phyloP scores from a whole-genome alignment of 371 early-diverging fungal genomes.

The Mucor plumbeus region DNA sequence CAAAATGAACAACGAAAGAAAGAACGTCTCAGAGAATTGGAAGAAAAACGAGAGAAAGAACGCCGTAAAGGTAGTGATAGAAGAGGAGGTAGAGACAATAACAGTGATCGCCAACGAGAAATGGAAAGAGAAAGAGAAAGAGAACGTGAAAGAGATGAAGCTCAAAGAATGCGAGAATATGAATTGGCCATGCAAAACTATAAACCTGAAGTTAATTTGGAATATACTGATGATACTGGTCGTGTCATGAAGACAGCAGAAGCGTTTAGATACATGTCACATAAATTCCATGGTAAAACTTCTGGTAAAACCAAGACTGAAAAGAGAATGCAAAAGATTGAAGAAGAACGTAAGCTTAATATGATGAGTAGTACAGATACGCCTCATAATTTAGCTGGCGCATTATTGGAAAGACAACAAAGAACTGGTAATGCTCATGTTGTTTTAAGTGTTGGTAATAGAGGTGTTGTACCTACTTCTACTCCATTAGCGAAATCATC shows the following conservation, averaged over 20 bases:
- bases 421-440: constrained; percentile 80
- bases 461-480: constrained; percentile 54
- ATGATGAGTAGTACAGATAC: constrained; percentile 82
- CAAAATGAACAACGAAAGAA: constrained; percentile 66
- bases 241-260: constrained; percentile 83
- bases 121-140: constrained; percentile 52
- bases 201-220: constrained; percentile 87
- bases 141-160: constrained; percentile 66
- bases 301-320: constrained; percentile 96
- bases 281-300: constrained; percentile 94
- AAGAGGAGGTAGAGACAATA: constrained; percentile 32
- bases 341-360: constrained; percentile 79
- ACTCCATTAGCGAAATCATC: constrained; percentile 16
- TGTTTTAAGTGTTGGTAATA: constrained; percentile 82
- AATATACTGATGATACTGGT: constrained; percentile 90
- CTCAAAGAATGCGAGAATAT: constrained; percentile 72
- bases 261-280: constrained; percentile 90
- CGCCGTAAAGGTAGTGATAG: constrained; percentile 35
- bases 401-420: constrained; percentile 77
- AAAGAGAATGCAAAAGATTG: constrained; percentile 80
- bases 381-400: constrained; percentile 78
- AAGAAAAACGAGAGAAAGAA: constrained; percentile 38
- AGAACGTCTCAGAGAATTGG: constrained; percentile 57
- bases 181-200: constrained; percentile 90
- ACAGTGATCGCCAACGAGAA: constrained; percentile 44